These are phyloP conservation scores for Dothiorella sarmentorum DNA, from an alignment of 2,329 filamentous ascomycete genomes.

Conservation along the genomic window DNA sequence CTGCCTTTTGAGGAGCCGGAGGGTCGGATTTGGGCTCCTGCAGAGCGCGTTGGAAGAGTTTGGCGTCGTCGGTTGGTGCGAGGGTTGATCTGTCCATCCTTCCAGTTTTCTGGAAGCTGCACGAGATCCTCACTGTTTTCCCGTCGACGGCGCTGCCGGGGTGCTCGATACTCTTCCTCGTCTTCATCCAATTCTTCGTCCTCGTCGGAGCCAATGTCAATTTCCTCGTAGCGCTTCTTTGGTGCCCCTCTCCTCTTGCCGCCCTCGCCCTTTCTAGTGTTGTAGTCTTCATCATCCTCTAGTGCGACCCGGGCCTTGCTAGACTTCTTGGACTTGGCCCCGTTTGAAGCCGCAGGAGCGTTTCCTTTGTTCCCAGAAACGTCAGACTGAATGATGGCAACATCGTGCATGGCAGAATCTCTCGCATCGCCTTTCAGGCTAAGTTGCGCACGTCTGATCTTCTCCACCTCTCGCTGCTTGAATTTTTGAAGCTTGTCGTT, in stretches of 20 bases:
- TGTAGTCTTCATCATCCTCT: constrained; percentile 42
- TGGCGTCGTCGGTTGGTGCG: constrained; percentile 27
- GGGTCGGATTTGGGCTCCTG: constrained; percentile 28
- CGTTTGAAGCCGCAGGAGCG: constrained; percentile 18
- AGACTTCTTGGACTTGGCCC: constrained; percentile 30
- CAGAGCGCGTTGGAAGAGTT: constrained; percentile 25
- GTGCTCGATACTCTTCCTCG: constrained; percentile 26
- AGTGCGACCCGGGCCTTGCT: constrained; percentile 36
- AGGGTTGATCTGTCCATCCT: constrained; percentile 28
- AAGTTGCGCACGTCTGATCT: constrained; percentile 21
- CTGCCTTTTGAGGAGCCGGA: constrained; percentile 24
- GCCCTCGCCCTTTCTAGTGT: constrained; percentile 26
- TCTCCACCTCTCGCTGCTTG: constrained; percentile 30
- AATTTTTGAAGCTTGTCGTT: constrained; percentile 37
- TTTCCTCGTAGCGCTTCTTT: constrained; percentile 42
- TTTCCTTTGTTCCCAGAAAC: constrained; percentile 23
- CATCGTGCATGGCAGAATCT: constrained; percentile 24
- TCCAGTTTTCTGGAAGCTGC: constrained; percentile 42
- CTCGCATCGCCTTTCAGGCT: constrained; percentile 21
- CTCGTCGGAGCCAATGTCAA: constrained; percentile 45
- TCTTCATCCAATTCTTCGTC: constrained; percentile 36
- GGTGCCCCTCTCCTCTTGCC: background rate
- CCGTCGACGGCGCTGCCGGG: constrained; percentile 9
- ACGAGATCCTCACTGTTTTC: constrained; percentile 31
- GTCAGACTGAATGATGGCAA: constrained; percentile 38